These are phyloP conservation scores for Trichoderma afroharzianum DNA, from an alignment of 2,329 filamentous ascomycete species.

Conservation along the genomic window DNA sequence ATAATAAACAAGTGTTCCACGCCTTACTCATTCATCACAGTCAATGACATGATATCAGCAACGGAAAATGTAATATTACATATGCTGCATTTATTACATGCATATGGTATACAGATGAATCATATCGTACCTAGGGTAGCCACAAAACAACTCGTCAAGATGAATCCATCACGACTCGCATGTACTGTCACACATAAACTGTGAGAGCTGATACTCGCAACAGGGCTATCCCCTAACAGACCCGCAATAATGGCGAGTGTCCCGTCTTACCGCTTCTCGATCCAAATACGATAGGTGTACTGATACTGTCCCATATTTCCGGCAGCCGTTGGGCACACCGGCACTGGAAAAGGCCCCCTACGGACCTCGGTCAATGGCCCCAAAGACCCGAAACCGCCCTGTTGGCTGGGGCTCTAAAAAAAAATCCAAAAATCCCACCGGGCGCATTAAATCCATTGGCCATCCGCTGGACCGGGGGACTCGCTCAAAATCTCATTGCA, in stretches of 20 bases:
- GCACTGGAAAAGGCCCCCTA: not conserved
- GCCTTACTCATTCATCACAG: not conserved
- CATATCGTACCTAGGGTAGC: not conserved
- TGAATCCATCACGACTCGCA: not conserved
- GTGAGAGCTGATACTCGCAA: not conserved
- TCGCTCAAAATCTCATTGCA: not conserved
- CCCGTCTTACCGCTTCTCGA: slow-evolving; percentile 1
- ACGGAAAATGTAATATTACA: not conserved
- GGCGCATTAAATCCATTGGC: not conserved
- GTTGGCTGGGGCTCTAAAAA: not conserved
- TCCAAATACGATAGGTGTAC: not conserved
- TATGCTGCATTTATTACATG: not conserved
- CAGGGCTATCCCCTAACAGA: not conserved
- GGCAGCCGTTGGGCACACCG: slow-evolving; percentile 1
- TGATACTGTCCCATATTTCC: not conserved
- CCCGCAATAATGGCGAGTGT: not conserved
- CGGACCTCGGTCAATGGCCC: slow-evolving; percentile 13
- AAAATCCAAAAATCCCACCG: not conserved
- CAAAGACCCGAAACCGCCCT: slow-evolving; percentile 3
- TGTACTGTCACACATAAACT: not conserved
- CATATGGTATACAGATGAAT: not conserved
- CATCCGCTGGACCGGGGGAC: not conserved
- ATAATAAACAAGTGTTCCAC: not conserved
- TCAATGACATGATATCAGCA: not conserved
- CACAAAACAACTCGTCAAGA: not conserved